Evolutionary conservation across 176 grass and related monocot species (phyloP).

Genomic region (Neostapfia colusana): DNA sequence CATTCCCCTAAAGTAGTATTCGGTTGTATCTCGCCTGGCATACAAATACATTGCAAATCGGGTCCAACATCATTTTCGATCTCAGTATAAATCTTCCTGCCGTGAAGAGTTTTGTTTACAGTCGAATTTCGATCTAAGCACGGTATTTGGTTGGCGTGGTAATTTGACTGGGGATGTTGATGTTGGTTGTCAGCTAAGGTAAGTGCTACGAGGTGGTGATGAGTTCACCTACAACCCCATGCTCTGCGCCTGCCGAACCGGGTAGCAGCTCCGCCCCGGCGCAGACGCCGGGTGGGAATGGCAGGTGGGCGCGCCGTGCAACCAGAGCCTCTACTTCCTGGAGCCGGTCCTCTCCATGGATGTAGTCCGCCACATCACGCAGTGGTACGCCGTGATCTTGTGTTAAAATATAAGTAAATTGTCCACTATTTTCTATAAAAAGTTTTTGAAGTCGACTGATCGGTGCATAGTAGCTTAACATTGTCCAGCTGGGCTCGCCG

Average conservation of each 20-base stretch:
- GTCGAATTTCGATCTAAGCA: not conserved
- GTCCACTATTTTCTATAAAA: no score
- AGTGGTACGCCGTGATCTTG: conserved; percentile 91
- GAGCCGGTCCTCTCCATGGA: conserved; percentile 61
- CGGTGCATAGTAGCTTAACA: no score
- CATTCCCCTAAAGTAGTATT: not conserved
- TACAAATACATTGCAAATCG: no score
- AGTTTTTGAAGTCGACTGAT: no score
- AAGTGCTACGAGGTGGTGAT: not conserved
- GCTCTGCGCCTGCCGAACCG: conserved; percentile 80
- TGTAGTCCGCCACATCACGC: conserved; percentile 68
- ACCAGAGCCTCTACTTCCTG: conserved; percentile 64
- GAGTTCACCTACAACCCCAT: conserved; percentile 71
- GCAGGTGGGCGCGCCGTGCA: conserved; percentile 58
- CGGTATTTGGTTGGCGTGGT: not conserved
- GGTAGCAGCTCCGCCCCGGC: conserved; percentile 42
- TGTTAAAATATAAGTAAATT: no score
- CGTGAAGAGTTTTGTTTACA: not conserved
- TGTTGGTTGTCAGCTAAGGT: not conserved
- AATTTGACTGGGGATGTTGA: not conserved
- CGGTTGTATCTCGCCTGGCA: not conserved
- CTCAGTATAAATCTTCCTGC: not conserved
- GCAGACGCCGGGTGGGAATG: conserved; percentile 48
- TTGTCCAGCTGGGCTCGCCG: conserved; percentile 38
- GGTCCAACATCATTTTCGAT: not conserved